Conservation (phyloP, 2,329 filamentous ascomycete genomes). For the Arthrobotrys sinensis region DNA sequence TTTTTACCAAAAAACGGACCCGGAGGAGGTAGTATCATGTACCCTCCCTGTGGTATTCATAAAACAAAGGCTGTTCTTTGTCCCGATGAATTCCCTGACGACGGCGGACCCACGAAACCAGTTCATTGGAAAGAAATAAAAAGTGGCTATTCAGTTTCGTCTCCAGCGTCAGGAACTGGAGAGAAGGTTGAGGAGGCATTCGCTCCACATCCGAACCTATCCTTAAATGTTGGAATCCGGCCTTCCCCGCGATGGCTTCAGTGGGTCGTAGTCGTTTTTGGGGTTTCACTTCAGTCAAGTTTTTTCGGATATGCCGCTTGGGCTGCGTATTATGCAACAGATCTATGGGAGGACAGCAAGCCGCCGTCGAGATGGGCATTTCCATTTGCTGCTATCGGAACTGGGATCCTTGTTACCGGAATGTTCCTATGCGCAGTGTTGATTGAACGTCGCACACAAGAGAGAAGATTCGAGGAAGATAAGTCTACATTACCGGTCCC, state of each 20-base stretch:
- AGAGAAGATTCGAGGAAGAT: slow-evolving; percentile 7
- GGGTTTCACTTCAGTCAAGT: slow-evolving; percentile 45
- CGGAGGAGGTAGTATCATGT: neutral
- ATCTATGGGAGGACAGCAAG: slow-evolving; percentile 3
- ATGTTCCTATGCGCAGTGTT: slow-evolving; percentile 58
- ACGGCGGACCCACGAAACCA: neutral
- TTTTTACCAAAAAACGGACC: neutral
- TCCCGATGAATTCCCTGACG: neutral
- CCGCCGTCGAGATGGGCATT: slow-evolving; percentile 34
- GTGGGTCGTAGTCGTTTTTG: slow-evolving; percentile 43
- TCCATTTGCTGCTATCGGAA: slow-evolving; percentile 42
- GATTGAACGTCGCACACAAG: slow-evolving; percentile 33
- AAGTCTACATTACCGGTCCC: neutral
- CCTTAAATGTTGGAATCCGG: slow-evolving; percentile 56
- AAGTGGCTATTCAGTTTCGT: neutral
- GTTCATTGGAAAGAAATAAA: neutral
- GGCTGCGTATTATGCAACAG: slow-evolving; percentile 24
- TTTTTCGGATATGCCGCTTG: slow-evolving; percentile 23
- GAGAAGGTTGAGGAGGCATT: neutral
- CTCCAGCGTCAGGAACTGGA: neutral
- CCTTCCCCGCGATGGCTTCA: slow-evolving; percentile 15
- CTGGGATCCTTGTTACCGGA: slow-evolving; percentile 32
- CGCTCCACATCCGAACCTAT: slow-evolving; percentile 41
- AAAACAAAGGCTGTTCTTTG: slow-evolving; percentile 9
- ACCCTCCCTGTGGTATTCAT: slow-evolving; percentile 24